Base-by-base conservation (phyloP, 805 yeast species). In the Lipomyces sp. region DNA sequence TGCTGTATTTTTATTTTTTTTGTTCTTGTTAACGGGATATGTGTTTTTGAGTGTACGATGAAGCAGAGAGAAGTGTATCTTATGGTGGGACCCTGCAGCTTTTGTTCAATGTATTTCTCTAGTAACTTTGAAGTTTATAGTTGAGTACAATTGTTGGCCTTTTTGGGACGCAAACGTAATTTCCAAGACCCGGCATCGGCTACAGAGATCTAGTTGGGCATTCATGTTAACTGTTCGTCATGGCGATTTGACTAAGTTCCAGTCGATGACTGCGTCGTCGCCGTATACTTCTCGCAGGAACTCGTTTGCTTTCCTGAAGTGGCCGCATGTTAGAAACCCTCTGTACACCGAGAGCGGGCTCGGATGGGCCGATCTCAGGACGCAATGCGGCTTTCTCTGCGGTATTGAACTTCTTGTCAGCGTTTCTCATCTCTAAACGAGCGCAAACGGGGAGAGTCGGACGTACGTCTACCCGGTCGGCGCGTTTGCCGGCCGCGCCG, bases 311-410 rank as follows among this genome's bases (percentile, higher is more conserved):
- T 78, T 76, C 45, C 66, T 74, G 67, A 89, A 91, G 62, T 88
- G 96, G 21, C 73, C 70, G 59, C 84, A 81, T 2, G 82, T 82
- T 61, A 91, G 90, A 67, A 85, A 93, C 1, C 93, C 96, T 38
- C 95, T 71, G 18, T 84, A 75, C 0, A 98, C 98, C 55, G 95
- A 85, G 43, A 93, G 70, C 1, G 99, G 99, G 24, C 95, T 85
- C 0, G 99, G 99, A 68, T 93, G 99, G 0, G 89, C 97, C 0
- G 88, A 75, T 55, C 76, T 77, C 24, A 93, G 68, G 0, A 86
- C 78, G 37, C 76, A 55, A 47, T 73, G 74, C 14, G n/a, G 28
- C 13, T 43, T 39, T 43, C 29, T 51, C 51, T 55, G 24, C 19
- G 19, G 14, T 34, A 36, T 8, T 16, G 13, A 7, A 8, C 18